phyloP scores from a whole-genome alignment of 106 monocot species.

The Vanilla planifolia region DNA sequence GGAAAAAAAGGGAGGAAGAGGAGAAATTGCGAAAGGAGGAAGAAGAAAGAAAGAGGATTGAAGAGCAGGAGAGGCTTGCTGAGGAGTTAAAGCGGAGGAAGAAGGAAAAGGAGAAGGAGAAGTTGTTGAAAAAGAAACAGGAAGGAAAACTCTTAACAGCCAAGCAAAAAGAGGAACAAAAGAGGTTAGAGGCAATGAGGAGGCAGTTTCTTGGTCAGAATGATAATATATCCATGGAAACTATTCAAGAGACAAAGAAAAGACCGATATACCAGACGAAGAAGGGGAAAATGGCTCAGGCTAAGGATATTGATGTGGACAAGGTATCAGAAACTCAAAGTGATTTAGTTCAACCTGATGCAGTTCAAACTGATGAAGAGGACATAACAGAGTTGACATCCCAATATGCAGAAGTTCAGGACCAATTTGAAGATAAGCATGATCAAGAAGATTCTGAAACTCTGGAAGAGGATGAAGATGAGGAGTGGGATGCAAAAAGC shows the following conservation, averaged over 20 bases:
- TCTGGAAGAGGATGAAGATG: conserved; percentile 64
- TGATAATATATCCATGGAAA: conserved; percentile 23
- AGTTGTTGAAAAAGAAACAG: conserved; percentile 67
- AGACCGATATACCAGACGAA: conserved; percentile 62
- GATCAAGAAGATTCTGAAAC: conserved; percentile 32
- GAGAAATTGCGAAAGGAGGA: conserved; percentile 80
- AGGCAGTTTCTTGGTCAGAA: conserved; percentile 56
- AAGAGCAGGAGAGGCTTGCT: conserved; percentile 66
- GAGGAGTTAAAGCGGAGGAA: conserved; percentile 86
- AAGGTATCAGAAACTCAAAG: conserved; percentile 9
- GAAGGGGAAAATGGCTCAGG: conserved; percentile 14
- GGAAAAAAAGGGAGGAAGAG: conserved; percentile 80
- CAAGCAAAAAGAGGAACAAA: conserved; percentile 85
- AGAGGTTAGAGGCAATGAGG: conserved; percentile 79
- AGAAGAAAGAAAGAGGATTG: conserved; percentile 59
- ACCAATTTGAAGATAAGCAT: conserved; percentile 35
- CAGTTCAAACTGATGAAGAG: conserved; percentile 35
- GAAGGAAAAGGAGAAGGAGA: conserved; percentile 96
- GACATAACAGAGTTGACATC: conserved; percentile 25
- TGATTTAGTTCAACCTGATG: conserved; percentile 12
- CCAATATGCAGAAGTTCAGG: conserved; percentile 40
- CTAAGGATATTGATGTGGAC: conserved; percentile 4
- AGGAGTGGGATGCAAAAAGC: conserved; percentile 98
- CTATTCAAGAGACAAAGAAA: conserved; percentile 56
- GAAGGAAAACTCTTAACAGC: conserved; percentile 78